Percentiles rank a stretch among this genome's conserved stretches.
Conservation (phyloP, 2,329 filamentous ascomycete species). For the Mycogone perniciosa region DNA sequence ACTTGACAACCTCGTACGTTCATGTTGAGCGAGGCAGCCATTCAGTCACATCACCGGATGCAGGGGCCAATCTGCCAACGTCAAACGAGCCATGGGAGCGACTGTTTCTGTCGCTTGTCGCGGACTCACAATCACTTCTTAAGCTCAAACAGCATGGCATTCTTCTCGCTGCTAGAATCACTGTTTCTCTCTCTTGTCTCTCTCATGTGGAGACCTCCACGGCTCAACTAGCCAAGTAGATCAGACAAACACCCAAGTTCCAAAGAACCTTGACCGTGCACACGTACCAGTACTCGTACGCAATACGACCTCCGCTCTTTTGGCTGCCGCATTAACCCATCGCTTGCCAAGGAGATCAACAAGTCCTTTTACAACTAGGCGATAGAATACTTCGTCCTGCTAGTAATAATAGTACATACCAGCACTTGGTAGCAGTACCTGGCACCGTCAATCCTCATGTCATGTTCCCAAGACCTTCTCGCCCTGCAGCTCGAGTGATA, state of each 20-base stretch:
- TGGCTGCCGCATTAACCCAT: conserved; percentile 10
- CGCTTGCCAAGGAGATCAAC: conserved; percentile 7
- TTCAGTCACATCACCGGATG: conserved; percentile 4
- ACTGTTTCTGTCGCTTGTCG: too few species aligned
- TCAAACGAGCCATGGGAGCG: not conserved
- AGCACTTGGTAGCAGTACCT: conserved; percentile 4
- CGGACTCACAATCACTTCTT: too few species aligned
- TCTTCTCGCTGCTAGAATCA: too few species aligned
- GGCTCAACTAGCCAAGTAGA: conserved; percentile 6
- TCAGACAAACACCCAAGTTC: conserved; percentile 8
- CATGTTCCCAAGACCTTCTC: conserved; percentile 5
- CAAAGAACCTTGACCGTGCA: not conserved
- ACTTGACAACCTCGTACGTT: conserved; percentile 5
- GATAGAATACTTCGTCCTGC: too few species aligned
- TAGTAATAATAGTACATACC: too few species aligned
- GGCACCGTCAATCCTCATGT: conserved; percentile 9
- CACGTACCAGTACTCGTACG: not conserved
- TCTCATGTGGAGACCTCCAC: conserved; percentile 4
- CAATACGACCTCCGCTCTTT: conserved; percentile 7
- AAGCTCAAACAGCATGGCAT: too few species aligned
- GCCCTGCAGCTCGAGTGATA: conserved; percentile 6
- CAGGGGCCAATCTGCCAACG: conserved; percentile 5
- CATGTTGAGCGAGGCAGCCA: not conserved
- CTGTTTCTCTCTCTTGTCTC: not conserved
- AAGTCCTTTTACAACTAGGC: not conserved